These are phyloP conservation scores for Paramecium primaurelia DNA, from an alignment of 73 alveolate species.

Conservation along the genomic window DNA sequence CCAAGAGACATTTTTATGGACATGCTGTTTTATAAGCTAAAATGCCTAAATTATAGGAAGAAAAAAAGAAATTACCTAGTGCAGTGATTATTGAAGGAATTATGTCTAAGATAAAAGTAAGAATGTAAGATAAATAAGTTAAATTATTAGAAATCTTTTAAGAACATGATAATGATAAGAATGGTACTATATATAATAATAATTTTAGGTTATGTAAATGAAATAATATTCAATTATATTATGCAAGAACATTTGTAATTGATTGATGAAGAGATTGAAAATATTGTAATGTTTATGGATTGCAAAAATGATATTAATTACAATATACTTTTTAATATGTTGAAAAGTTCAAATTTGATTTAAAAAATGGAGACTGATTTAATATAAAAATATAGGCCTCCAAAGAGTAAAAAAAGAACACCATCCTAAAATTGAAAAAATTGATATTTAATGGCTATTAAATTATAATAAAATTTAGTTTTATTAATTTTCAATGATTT, in stretches of 20 bases:
- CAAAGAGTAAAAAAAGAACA: not conserved
- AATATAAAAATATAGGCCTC: not conserved
- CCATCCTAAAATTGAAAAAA: not conserved
- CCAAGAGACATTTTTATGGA: constrained; percentile 53
- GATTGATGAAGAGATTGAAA: constrained; percentile 32
- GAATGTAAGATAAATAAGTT: not conserved
- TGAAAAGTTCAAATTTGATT: not conserved
- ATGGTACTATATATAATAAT: not conserved
- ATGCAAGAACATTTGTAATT: constrained; percentile 4
- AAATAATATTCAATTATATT: not conserved
- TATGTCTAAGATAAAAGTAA: constrained; percentile 18
- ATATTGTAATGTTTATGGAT: not conserved
- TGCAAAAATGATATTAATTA: not conserved
- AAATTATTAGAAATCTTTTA: not conserved
- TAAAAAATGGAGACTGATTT: not conserved
- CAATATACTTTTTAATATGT: constrained; percentile 10
- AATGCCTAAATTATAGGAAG: not conserved
- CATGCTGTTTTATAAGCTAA: not conserved
- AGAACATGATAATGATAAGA: constrained; percentile 6
- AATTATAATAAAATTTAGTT: not conserved
- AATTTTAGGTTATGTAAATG: not conserved
- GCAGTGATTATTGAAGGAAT: constrained; percentile 25
- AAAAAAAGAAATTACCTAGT: not conserved
- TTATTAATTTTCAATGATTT: not conserved
- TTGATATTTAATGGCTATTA: not conserved